These are phyloP conservation scores for Salix dunnii DNA, from an alignment of 345 rosid genomes.

Conservation along the genomic window DNA sequence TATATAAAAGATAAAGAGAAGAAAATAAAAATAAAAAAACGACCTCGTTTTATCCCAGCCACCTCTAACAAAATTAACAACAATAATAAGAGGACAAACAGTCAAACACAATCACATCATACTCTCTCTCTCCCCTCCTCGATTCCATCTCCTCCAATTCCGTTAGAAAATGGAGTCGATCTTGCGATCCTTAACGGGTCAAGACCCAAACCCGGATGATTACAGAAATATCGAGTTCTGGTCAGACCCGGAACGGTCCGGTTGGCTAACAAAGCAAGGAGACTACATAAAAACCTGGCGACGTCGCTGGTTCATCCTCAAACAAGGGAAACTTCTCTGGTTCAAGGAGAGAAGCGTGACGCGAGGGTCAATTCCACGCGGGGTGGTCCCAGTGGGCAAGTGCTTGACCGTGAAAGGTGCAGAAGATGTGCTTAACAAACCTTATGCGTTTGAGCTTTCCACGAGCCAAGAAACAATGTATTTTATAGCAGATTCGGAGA, in stretches of 20 bases:
- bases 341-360: constrained; percentile 26
- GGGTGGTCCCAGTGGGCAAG: constrained; percentile 24
- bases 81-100: neutral
- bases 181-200: constrained; percentile 26
- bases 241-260: constrained; percentile 30
- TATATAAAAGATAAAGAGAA: too few species aligned
- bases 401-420: constrained; percentile 36
- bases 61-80: too few species aligned
- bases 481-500: constrained; percentile 30
- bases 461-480: constrained; percentile 31
- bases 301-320: constrained; percentile 31
- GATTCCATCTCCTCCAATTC: neutral
- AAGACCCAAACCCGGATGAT: constrained; percentile 29
- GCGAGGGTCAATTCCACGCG: constrained; percentile 24
- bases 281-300: constrained; percentile 31
- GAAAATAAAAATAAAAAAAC: neutral
- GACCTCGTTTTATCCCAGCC: neutral
- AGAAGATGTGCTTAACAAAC: constrained; percentile 30
- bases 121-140: neutral
- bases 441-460: constrained; percentile 33
- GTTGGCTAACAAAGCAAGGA: constrained; percentile 31
- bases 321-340: constrained; percentile 35
- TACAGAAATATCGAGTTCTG: constrained; percentile 28
- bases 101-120: neutral
- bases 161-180: constrained; percentile 19